Evolutionary conservation across 2,329 filamentous ascomycete genomes (phyloP), one percentile per base, ranked within the genome.

Genomic region (Epichloe typhina): DNA sequence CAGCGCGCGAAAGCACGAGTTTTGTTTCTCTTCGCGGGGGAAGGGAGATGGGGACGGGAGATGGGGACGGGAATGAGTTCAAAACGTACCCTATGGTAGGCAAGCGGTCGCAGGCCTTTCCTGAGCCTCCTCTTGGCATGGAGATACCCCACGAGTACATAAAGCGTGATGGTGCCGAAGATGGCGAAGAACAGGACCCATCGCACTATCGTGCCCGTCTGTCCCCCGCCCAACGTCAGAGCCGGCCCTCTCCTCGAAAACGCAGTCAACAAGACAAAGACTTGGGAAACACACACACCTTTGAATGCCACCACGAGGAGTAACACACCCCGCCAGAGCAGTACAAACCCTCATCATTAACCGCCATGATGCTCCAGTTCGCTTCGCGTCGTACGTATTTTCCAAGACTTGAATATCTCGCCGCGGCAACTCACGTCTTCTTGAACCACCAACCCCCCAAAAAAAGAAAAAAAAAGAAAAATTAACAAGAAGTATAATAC

Each of bases 111-210:
- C 38, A 81, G 69, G 1, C 85, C 85, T 63, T 81, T 83, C 54
- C 70, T 73, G 56, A 90, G 72, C 45, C 87, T 75, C 44, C 69
- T 68, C 63, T 79, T 79, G 44, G 86, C 87, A 66, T 91, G 87
- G 45, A 78, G 67, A 64, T 85, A 84, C 54, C 84, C 85, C 53
- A 79, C 72, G 50, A 86, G 57, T 59, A 89, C 71, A 72, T 82
- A 88, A 41, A 73, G 59, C 49, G 79, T 63, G 59, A 87, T 66
- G 53, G 80, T 51, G 50, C 74, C 52, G 58, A 86, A 70, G 56
- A 91, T 63, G 54, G 72, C 68, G 53, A 77, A 75, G 61, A 90
- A 79, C 53, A 91, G 68, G 45, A 76, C 73, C 79, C 85, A 91
- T 66, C 87, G 86, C 59, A 88, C 71, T 52, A 83, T 82, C 51